Base-by-base conservation (phyloP, 1,139 yeast genomes). In the Hemisphaericaspora xylanilytica region DNA sequence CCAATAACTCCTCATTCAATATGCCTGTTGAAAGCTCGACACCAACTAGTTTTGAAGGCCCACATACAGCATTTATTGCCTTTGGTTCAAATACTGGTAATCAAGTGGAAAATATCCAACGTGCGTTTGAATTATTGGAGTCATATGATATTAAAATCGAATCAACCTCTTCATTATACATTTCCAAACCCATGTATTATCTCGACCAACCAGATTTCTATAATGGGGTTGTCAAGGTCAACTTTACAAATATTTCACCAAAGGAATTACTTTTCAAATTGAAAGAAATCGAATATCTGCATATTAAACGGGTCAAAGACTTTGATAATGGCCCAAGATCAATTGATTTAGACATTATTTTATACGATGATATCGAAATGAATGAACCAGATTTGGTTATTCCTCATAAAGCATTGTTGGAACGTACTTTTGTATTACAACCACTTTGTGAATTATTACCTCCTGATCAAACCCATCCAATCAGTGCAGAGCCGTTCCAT, bases 171-270 rank as follows among this genome's bases (percentile, higher is more conserved):
- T 78, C 95, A 1, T 63, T 92, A 43, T 92, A 87, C 59, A 80
- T 85, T 44, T 86, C 96, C 16, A 87, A 83, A 48, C 97, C 99
- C 33, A 92, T 92, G 97, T 94, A 89, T 58, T 80, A 73, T 47
- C 64, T 74, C 34, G 87, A 89, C 44, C 99, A 92, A 63, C 74
- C 80, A 2, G 82, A 81, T 52, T 94, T 92, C 57, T 68, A 82
- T 51, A 94, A 92, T 57, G 97, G 97, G 1, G 95, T 82, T 2
- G 55, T 87, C 15, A 78, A 82, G 50, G 70, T 86, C n/a, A 35
- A 51, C 4, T 61, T 67, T 32, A 74, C 85, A 0, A 58, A 58
- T 5, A 61, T 81, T 33, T 48, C 73, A 0, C 97, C 99, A 1
- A 68, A 73, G 32, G 80, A 78, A 1, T 64, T 94, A 16, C 65